Conservation (phyloP, 2,329 filamentous ascomycete species). For the Elsinoe arachidis region DNA sequence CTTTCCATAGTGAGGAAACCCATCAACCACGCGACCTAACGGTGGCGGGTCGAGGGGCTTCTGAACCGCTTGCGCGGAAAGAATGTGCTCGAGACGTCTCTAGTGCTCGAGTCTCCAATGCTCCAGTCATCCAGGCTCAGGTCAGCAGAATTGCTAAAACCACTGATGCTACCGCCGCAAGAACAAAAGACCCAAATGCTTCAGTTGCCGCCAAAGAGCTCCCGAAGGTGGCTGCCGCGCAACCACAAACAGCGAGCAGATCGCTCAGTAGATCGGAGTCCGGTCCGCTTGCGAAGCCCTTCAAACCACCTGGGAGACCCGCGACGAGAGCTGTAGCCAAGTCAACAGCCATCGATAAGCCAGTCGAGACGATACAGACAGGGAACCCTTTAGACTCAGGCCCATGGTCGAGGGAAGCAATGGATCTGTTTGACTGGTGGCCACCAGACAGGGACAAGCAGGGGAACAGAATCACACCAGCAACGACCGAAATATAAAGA, state of each 20-base stretch:
- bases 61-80: neutral
- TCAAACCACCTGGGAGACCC: slow-evolving; percentile 23
- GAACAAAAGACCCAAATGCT: too few relatives aligned
- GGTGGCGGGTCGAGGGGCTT: neutral
- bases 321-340: slow-evolving; percentile 3
- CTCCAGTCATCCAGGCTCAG: too few relatives aligned
- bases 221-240: neutral
- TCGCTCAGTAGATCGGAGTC: slow-evolving; percentile 18
- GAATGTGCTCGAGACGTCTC: too few relatives aligned
- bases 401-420: slow-evolving; percentile 61
- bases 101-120: too few relatives aligned
- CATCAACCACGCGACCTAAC: neutral
- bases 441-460: slow-evolving; percentile 35
- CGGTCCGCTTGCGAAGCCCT: slow-evolving; percentile 20
- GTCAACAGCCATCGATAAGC: slow-evolving; percentile 14
- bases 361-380: slow-evolving; percentile 16
- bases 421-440: slow-evolving; percentile 56
- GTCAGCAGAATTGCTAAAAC: neutral
- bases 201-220: too few relatives aligned
- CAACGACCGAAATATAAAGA: neutral
- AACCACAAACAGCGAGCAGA: slow-evolving; percentile 20
- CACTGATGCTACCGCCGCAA: neutral
- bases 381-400: slow-evolving; percentile 45
- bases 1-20: neutral
- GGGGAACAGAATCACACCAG: neutral